Conservation (phyloP, 345 rosid species). For the Excoecaria agallocha region DNA sequence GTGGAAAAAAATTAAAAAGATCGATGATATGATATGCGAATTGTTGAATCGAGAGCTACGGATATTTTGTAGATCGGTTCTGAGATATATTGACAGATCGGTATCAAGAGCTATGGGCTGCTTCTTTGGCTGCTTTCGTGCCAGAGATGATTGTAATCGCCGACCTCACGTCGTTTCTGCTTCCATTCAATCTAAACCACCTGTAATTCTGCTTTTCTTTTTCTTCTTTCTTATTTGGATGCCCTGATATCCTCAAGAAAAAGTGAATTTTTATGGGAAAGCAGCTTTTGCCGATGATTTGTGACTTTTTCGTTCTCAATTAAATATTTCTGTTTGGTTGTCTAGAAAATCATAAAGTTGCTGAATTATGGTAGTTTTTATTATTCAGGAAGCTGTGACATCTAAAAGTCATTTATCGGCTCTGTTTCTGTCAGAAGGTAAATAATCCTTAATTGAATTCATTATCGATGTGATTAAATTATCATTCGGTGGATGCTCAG, state of each 20-base stretch:
- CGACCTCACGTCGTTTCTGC: conserved; percentile 34
- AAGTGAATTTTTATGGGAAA: not conserved
- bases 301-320: not conserved
- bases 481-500: not conserved
- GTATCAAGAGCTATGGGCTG: conserved; percentile 68
- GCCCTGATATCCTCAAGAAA: not conserved
- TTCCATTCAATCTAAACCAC: conserved; percentile 28
- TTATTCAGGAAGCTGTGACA: conserved; percentile 43
- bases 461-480: not conserved
- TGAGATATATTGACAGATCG: conserved; percentile 34
- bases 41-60: conserved; percentile 39
- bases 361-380: not conserved
- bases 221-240: conserved; percentile 12
- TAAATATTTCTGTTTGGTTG: not conserved
- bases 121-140: conserved; percentile 70
- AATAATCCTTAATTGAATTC: not conserved
- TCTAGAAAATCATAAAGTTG: not conserved
- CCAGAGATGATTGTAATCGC: conserved; percentile 36
- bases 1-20: too few relatives aligned
- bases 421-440: conserved; percentile 68
- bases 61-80: conserved; percentile 30
- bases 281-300: not conserved
- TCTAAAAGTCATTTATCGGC: conserved; percentile 62
- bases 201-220: conserved; percentile 27
- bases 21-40: conserved; percentile 45